Evolutionary conservation across 2,329 filamentous ascomycete genomes (phyloP), one percentile per base, ranked within the genome.

Genomic region (Beauveria scarabaeidicola): DNA sequence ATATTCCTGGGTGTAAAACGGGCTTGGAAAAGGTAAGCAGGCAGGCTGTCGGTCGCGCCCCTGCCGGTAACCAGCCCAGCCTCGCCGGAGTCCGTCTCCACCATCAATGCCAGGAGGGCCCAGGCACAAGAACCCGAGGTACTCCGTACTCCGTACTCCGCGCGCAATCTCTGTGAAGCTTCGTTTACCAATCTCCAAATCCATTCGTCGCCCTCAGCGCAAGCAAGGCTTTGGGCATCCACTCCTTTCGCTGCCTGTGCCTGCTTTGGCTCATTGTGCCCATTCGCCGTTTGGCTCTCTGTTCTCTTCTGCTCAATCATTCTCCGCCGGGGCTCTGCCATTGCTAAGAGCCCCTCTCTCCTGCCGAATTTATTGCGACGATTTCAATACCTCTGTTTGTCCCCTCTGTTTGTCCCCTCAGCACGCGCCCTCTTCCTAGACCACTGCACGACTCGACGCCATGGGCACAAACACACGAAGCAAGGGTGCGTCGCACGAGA

Each of bases 381-480:
- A 27, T 25, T 25, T 36, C 5, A 36, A 46, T 32, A 32, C 25
- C 21, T 13, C 11, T 29, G 9, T 10, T 19, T 11, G 6, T 40
- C 25, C n/a, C 15, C 19, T 15, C 15, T n/a, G n/a, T 23, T 36
- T 10, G 6, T 40, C 25, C n/a, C 15, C 19, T 15, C 15, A 41
- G 21, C 36, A 15, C 50, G 19, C 50, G 32, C 50, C 5, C 10
- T n/a, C 47, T 17, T 32, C 9, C 19, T 7, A 10, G 19, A 23
- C 19, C 11, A 38, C 8, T 21, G 13, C 40, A 21, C 46, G 32
- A 13, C 32, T 52, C 29, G 38, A 32, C 25, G 25, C 40, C 66
- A 74, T 74, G 72, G 66, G 65, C 68, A 65, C 65, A 68, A 67
- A 66, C 65, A 62, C 64, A 66, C 68, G 66, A 67, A 66, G 64